These are phyloP conservation scores for Helotiales sp. DNA, from an alignment of 2,329 filamentous ascomycete species.

Conservation along the genomic window DNA sequence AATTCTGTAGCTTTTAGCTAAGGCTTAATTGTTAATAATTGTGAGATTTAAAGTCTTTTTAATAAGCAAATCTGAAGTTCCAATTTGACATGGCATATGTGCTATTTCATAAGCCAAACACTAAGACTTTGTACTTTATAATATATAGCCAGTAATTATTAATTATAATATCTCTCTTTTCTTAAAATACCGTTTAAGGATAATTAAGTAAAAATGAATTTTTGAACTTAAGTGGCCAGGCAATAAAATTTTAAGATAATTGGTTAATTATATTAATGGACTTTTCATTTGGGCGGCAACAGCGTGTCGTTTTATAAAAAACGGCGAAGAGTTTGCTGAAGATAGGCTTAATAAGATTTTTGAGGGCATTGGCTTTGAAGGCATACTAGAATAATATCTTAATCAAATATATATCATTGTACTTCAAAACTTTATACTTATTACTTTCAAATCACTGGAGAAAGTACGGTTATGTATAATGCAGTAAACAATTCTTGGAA, in stretches of 20 bases:
- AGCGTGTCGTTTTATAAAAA: constrained; percentile 30
- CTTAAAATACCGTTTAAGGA: constrained; percentile 26
- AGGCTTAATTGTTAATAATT: constrained; percentile 18
- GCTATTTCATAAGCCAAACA: constrained; percentile 23
- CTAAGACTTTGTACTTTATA: constrained; percentile 37
- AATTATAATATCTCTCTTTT: constrained; percentile 40
- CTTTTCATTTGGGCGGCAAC: no score
- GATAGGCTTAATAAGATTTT: no score
- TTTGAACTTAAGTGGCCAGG: constrained; percentile 19
- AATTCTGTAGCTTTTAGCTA: constrained; percentile 37
- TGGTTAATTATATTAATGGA: constrained; percentile 29
- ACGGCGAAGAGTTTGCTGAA: no score
- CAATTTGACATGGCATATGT: constrained; percentile 33
- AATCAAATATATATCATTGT: no score
- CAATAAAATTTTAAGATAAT: constrained; percentile 11
- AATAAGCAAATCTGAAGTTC: constrained; percentile 40
- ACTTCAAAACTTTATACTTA: no score
- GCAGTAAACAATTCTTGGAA: no score
- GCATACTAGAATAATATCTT: no score
- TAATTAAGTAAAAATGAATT: constrained; percentile 9
- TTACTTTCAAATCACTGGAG: no score
- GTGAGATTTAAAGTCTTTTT: constrained; percentile 38
- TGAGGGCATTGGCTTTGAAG: no score
- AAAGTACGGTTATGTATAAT: no score
- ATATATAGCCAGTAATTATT: constrained; percentile 32